These are phyloP conservation scores for Phylloporus sp. DNA, from an alignment of 768 basidiomycete genomes.

Conservation along the genomic window DNA sequence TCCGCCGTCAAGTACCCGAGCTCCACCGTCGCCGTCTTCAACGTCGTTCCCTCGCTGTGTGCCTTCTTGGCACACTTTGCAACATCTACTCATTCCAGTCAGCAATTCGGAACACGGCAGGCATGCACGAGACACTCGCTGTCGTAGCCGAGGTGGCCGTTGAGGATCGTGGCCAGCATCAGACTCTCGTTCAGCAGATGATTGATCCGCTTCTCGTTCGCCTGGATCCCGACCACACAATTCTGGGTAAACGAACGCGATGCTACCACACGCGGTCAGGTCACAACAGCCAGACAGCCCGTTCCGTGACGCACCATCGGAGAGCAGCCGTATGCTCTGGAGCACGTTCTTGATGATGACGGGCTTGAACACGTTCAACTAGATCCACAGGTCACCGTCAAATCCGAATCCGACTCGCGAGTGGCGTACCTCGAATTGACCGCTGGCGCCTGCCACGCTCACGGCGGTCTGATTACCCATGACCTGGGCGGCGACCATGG, in stretches of 20 bases:
- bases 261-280: conserved; percentile 37
- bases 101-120: conserved; percentile 3
- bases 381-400: conserved; percentile 6
- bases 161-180: conserved; percentile 97
- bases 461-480: conserved; percentile 96
- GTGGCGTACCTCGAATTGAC: conserved; percentile 85
- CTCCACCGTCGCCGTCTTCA: conserved; percentile 90
- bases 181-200: conserved; percentile 88
- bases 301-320: conserved; percentile 62
- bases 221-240: conserved; percentile 93
- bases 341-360: conserved; percentile 98
- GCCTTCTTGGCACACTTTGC: conserved; percentile 99
- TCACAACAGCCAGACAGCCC: not conserved
- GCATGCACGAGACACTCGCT: conserved; percentile 52
- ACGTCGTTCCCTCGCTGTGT: conserved; percentile 95
- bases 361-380: conserved; percentile 99
- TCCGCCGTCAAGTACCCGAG: conserved; percentile 83
- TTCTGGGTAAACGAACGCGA: conserved; percentile 94
- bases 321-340: conserved; percentile 88
- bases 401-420: conserved; percentile 3
- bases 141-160: conserved; percentile 95
- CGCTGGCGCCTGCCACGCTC: conserved; percentile 87
- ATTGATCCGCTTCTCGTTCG: conserved; percentile 91
- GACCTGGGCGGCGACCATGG: conserved; percentile 98
- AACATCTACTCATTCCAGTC: conserved; percentile 60